These are phyloP conservation scores for Penicillium goetzii DNA, from an alignment of 495 filamentous ascomycete species.

Conservation along the genomic window DNA sequence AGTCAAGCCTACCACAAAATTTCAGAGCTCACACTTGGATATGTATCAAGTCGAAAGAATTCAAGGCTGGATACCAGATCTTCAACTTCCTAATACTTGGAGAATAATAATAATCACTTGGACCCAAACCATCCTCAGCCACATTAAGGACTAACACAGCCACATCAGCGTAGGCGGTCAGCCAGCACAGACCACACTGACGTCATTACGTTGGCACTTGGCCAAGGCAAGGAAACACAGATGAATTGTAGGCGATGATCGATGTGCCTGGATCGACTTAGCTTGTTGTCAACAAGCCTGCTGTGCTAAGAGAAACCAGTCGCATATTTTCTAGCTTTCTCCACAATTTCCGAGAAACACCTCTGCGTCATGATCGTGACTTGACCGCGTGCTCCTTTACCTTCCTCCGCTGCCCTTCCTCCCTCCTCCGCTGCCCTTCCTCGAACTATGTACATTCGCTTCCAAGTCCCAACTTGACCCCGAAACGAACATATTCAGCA, in stretches of 20 bases:
- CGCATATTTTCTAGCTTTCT: slow-evolving; percentile 1
- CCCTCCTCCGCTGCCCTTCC: background rate
- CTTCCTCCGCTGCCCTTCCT: background rate
- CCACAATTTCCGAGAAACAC: slow-evolving; percentile 17
- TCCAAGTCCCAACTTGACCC: background rate
- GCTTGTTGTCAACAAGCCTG: slow-evolving; percentile 7
- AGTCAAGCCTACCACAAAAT: background rate
- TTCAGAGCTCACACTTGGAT: background rate
- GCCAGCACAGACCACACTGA: slow-evolving; percentile 12
- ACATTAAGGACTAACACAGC: background rate
- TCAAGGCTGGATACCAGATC: background rate
- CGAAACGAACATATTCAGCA: background rate
- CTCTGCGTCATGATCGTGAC: slow-evolving; percentile 31
- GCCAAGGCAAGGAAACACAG: slow-evolving; percentile 10
- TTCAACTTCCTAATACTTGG: background rate
- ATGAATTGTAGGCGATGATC: background rate
- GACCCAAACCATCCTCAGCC: background rate
- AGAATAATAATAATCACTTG: background rate
- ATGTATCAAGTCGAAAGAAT: background rate
- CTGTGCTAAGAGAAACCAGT: background rate
- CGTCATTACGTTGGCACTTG: slow-evolving; percentile 8
- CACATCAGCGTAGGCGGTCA: background rate
- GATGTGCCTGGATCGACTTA: slow-evolving; percentile 24
- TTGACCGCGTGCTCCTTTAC: slow-evolving; percentile 10
- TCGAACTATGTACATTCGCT: slow-evolving; percentile 7